phyloP scores from a whole-genome alignment of 768 basidiomycete species.

The Tricholoma flavovirens region DNA sequence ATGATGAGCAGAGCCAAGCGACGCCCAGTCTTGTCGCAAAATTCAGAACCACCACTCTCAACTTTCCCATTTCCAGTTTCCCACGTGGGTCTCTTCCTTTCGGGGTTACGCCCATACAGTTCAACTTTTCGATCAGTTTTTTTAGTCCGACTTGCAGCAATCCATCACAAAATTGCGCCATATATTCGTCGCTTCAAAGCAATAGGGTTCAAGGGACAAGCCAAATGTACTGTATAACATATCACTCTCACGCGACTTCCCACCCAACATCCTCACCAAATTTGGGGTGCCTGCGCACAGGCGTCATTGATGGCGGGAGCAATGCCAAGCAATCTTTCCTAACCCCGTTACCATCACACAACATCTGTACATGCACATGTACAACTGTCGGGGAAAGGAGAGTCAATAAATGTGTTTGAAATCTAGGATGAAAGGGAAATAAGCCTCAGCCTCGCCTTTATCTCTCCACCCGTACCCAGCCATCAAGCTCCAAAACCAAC shows the following conservation, averaged over 20 bases:
- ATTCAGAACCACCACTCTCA: neutral
- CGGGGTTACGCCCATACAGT: neutral
- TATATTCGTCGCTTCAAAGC: too few species aligned
- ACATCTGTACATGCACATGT: neutral
- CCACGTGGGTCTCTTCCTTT: neutral
- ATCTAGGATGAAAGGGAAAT: neutral
- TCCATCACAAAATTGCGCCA: neutral
- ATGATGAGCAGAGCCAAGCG: neutral
- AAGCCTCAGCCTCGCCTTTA: conserved; percentile 87
- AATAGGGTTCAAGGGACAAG: too few species aligned
- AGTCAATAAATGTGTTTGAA: neutral
- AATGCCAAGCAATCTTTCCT: neutral
- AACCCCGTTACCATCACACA: neutral
- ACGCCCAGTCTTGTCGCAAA: neutral
- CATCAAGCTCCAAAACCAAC: conserved; percentile 24
- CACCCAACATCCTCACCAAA: too few species aligned
- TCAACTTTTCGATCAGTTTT: neutral
- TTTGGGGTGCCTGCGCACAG: too few species aligned
- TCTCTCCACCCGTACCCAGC: conserved; percentile 70
- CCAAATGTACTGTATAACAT: too few species aligned
- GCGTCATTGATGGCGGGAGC: neutral
- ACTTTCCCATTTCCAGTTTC: neutral
- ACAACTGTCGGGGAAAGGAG: neutral
- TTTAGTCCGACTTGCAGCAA: neutral
- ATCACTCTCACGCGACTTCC: too few species aligned